phyloP scores from a whole-genome alignment of 2,329 filamentous ascomycete species.

The Plectosphaerella plurivora region DNA sequence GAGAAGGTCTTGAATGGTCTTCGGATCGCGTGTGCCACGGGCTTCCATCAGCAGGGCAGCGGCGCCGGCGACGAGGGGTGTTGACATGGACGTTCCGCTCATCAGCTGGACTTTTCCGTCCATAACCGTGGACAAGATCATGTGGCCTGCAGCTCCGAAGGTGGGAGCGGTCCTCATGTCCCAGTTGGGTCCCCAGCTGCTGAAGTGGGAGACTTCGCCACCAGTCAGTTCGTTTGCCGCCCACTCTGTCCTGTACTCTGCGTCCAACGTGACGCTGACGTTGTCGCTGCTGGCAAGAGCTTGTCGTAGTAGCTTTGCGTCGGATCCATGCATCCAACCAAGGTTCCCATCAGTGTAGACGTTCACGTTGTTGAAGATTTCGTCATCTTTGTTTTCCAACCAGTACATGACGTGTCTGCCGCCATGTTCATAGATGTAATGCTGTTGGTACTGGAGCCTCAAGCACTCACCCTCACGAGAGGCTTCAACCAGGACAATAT shows the following conservation, averaged over 20 bases:
- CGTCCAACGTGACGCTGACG: slow-evolving; percentile 15
- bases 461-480: slow-evolving; percentile 5
- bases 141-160: slow-evolving; percentile 40
- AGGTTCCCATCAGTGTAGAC: slow-evolving; percentile 9
- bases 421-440: slow-evolving; percentile 32
- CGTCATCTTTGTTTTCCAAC: slow-evolving; percentile 1
- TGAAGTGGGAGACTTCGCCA: slow-evolving; percentile 31
- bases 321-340: slow-evolving; percentile 16
- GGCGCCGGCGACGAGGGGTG: slow-evolving; percentile 39
- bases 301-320: slow-evolving; percentile 8
- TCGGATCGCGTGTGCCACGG: slow-evolving; percentile 19
- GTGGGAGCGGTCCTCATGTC: slow-evolving; percentile 44
- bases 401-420: slow-evolving; percentile 43
- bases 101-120: slow-evolving; percentile 28
- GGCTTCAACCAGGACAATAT: slow-evolving; percentile 48
- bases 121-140: slow-evolving; percentile 48
- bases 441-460: slow-evolving; percentile 22
- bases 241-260: slow-evolving; percentile 7
- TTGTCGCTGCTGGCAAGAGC: slow-evolving; percentile 13
- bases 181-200: slow-evolving; percentile 41
- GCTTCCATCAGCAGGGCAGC: slow-evolving; percentile 24
- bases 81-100: slow-evolving; percentile 49
- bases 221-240: slow-evolving; percentile 18
- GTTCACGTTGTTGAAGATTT: slow-evolving; percentile 27
- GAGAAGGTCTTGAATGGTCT: slow-evolving; percentile 19